Base-by-base conservation (phyloP, 805 yeast species). In the Saccharomycopsis sp. region DNA sequence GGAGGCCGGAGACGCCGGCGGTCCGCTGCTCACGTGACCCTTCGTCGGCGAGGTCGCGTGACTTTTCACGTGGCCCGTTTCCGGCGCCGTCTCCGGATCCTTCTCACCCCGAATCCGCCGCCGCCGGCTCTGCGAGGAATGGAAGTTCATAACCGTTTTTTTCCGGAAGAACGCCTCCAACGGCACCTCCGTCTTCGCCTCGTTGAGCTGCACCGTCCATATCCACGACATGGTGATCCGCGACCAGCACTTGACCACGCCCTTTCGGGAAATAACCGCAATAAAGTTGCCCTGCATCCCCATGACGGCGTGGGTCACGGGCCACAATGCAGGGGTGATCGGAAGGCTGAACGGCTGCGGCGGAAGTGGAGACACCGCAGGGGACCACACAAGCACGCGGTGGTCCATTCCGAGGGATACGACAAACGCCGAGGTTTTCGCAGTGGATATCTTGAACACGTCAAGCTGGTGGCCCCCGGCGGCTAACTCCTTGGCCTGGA, bases 361-460 rank as follows among this genome's bases (percentile, higher is more conserved):
- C 20, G 61, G 58, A 53, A 71, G 68, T 47, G 76, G 87, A 20
- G 66, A 69, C 1, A 75, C 69, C 56, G 83, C 66, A 2, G 91
- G 91, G 0, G 88, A 84, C 95, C 95, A 89, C 9, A 88, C 80
- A 34, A 82, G 68, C 2, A 89, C 76, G 59, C 77, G 80, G 63
- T 86, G 91, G 64, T 89, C 95, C 66, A 89, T 72, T 2, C 91
- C 92, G 24, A 86, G 78, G 1, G 87, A 78, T 0, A 88, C 82
- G 23, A 87, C 75, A 64, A 87, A 84, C 2, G 89, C 83, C 55
- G 82, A 76, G 14, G 79, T 72, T 20, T 76, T 68, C 14, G 88
- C 83, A 0, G 89, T 79, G n/a, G 76, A 71, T 9, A 87, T 72
- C 57, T 77, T 78, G 37, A 85, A 75, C 2, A 87, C 76, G 67